phyloP scores from a whole-genome alignment of 179 eudicot species.

The Actinidia chinensis region DNA sequence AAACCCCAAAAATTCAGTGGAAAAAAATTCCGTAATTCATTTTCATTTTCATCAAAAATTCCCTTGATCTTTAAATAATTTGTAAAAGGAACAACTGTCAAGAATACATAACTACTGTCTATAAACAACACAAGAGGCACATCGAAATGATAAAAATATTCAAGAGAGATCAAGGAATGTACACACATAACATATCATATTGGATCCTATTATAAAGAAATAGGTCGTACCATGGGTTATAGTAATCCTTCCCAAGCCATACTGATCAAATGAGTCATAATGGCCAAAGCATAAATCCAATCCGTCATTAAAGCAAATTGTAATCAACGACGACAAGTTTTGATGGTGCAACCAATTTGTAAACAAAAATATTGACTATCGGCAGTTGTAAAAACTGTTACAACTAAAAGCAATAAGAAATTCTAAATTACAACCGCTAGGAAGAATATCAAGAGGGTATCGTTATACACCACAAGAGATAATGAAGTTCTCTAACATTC shows the following conservation, averaged over 20 bases:
- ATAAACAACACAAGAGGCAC: neutral
- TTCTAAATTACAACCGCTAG: neutral
- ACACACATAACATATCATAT: neutral
- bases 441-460: constrained; percentile 7
- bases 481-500: constrained; percentile 85
- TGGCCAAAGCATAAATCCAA: constrained; percentile 98
- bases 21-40: neutral
- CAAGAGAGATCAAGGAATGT: neutral
- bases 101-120: neutral
- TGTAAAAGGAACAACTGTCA: neutral
- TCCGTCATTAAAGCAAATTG: constrained; percentile 89
- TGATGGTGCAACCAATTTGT: constrained; percentile 88
- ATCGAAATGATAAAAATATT: neutral
- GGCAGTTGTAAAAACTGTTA: constrained; percentile 17
- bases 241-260: constrained; percentile 98
- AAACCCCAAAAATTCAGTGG: neutral
- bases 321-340: constrained; percentile 89
- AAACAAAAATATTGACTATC: constrained; percentile 7
- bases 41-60: neutral
- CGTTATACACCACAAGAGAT: constrained; percentile 55
- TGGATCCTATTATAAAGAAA: neutral
- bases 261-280: constrained; percentile 78
- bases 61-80: neutral
- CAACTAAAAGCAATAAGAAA: neutral
- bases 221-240: constrained; percentile 74